A percentile compares a stretch with the other conserved stretches of the same genome.
Conservation (phyloP, 2,329 filamentous ascomycete genomes). For the Acrodontium crateriforme region DNA sequence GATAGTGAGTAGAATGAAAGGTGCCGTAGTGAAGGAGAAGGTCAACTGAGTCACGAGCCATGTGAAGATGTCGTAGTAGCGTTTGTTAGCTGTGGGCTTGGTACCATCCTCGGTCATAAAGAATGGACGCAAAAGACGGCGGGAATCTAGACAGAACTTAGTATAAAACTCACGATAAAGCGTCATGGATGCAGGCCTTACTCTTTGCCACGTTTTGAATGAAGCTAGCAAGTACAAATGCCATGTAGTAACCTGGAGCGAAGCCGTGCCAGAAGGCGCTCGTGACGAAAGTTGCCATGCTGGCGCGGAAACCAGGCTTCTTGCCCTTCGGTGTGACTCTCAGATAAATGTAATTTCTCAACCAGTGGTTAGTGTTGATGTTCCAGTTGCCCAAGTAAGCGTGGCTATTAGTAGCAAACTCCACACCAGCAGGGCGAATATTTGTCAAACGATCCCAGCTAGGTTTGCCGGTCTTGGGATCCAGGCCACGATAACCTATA, state of each 20-base stretch:
- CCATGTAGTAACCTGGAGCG: constrained; percentile 88
- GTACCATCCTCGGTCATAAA: constrained; percentile 70
- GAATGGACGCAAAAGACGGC: constrained; percentile 79
- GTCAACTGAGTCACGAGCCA: constrained; percentile 65
- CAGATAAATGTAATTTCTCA: constrained; percentile 90
- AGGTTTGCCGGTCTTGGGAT: constrained; percentile 69
- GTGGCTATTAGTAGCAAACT: constrained; percentile 84
- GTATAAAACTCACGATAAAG: not conserved
- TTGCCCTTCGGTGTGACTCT: constrained; percentile 88
- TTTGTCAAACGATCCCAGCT: constrained; percentile 87
- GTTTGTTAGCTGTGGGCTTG: constrained; percentile 56
- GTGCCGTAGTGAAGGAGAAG: constrained; percentile 69
- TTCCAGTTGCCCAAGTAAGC: constrained; percentile 91
- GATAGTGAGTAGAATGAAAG: constrained; percentile 73
- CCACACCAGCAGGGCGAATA: constrained; percentile 72
- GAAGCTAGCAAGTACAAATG: constrained; percentile 79
- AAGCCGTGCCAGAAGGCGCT: constrained; percentile 98
- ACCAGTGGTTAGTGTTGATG: constrained; percentile 95
- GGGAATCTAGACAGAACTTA: constrained; percentile 50
- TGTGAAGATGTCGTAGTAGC: constrained; percentile 71
- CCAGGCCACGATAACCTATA: constrained; percentile 86
- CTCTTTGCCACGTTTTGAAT: constrained; percentile 90
- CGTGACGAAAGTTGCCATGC: constrained; percentile 82
- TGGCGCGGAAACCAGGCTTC: constrained; percentile 92
- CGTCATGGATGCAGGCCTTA: constrained; percentile 44